These are phyloP conservation scores for Malassezia globosa DNA, from an alignment of 1,284 basidiomycete genomes.

Conservation along the genomic window DNA sequence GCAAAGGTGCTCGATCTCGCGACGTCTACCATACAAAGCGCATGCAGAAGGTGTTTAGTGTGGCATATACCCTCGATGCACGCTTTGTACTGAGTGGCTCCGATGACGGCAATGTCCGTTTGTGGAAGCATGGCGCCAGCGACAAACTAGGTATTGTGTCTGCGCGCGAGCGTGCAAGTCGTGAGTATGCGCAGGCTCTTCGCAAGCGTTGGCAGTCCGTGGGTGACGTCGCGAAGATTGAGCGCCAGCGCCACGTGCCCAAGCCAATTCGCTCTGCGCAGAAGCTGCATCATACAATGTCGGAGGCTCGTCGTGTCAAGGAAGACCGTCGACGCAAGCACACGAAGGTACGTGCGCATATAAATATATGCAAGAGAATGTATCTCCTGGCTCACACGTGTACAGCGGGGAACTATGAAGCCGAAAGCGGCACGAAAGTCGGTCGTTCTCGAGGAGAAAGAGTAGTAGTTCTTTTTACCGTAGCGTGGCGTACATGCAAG, in stretches of 20 bases:
- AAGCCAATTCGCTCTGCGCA: conserved; percentile 76
- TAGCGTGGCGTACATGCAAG: no score
- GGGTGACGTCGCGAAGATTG: conserved; percentile 67
- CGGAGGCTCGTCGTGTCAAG: conserved; percentile 77
- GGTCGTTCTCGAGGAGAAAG: conserved; percentile 27
- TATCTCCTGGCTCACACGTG: neutral
- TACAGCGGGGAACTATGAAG: conserved; percentile 70
- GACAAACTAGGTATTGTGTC: conserved; percentile 85
- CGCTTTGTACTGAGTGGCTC: conserved; percentile 86
- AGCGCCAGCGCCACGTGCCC: conserved; percentile 73
- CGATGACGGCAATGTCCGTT: conserved; percentile 88
- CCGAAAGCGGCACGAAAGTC: conserved; percentile 78
- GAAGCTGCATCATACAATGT: conserved; percentile 82
- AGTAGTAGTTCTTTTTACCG: conserved; percentile 11
- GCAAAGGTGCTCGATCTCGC: conserved; percentile 61
- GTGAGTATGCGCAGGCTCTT: conserved; percentile 83
- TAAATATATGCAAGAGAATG: no score
- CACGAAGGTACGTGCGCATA: conserved; percentile 50
- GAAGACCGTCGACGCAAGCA: conserved; percentile 70
- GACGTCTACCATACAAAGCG: conserved; percentile 97
- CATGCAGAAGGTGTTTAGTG: conserved; percentile 70
- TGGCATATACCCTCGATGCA: conserved; percentile 69
- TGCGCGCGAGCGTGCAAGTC: conserved; percentile 77
- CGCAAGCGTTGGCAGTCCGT: conserved; percentile 68
- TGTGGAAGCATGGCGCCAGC: conserved; percentile 90